These are phyloP conservation scores for Suillus subaureus DNA, from an alignment of 768 basidiomycete species.

Conservation along the genomic window DNA sequence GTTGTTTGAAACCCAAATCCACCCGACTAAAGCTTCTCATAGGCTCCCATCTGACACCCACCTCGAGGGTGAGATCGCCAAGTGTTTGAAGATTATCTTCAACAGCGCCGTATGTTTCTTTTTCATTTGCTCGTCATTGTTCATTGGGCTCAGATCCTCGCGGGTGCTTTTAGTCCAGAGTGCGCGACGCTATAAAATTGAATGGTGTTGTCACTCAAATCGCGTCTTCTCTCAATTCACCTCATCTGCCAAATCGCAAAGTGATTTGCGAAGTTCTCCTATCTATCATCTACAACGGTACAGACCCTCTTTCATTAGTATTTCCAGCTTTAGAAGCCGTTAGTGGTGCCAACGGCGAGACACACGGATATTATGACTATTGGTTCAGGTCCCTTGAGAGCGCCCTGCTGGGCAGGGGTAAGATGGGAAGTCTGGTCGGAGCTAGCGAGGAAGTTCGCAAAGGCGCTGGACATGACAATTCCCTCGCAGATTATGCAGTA, in stretches of 20 bases:
- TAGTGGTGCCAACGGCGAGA: constrained; percentile 63
- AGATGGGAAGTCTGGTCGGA: constrained; percentile 94
- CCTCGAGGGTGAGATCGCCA: constrained; percentile 87
- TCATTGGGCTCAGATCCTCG: constrained; percentile 12
- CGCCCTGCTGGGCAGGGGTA: constrained; percentile 80
- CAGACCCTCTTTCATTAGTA: constrained; percentile 65
- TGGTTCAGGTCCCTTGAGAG: constrained; percentile 88
- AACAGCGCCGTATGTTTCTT: constrained; percentile 55
- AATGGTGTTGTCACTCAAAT: constrained; percentile 77
- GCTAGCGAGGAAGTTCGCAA: constrained; percentile 89
- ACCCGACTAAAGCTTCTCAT: constrained; percentile 11
- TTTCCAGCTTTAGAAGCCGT: constrained; percentile 74
- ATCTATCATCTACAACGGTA: constrained; percentile 70
- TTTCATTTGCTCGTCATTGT: not conserved
- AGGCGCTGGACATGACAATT: constrained; percentile 62
- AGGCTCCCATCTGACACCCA: constrained; percentile 52
- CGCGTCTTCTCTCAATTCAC: constrained; percentile 79
- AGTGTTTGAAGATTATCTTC: constrained; percentile 82
- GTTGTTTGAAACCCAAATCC: not conserved
- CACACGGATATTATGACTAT: constrained; percentile 70
- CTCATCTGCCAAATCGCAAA: constrained; percentile 77
- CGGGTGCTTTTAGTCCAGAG: constrained; percentile 52
- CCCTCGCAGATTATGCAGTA: constrained; percentile 86
- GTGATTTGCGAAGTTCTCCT: constrained; percentile 77
- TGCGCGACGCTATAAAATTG: constrained; percentile 73